Evolutionary conservation across 2,329 filamentous ascomycete genomes (phyloP).

Genomic region (Penicillium decumbens): DNA sequence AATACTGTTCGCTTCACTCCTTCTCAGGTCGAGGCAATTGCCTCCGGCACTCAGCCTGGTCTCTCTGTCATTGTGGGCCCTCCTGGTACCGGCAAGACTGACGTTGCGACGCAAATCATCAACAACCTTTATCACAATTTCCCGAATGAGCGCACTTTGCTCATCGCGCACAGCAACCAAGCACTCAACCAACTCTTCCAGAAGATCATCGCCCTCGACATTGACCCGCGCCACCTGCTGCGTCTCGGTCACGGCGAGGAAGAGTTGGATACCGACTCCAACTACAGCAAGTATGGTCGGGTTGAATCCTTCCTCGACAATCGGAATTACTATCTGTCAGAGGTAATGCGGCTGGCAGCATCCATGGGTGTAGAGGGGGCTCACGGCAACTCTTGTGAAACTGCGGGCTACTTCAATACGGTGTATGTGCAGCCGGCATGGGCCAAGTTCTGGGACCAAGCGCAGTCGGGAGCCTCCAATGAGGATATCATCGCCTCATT

Average conservation of each 20-base stretch:
- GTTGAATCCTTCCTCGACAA: conserved; percentile 95
- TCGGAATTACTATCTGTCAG: conserved; percentile 68
- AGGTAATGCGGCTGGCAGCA: conserved; percentile 79
- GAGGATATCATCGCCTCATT: conserved; percentile 68
- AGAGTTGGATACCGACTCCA: conserved; percentile 78
- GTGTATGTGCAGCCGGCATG: conserved; percentile 87
- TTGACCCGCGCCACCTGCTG: conserved; percentile 88
- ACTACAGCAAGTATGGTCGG: conserved; percentile 88
- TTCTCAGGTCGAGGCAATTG: conserved; percentile 84
- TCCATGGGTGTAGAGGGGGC: conserved; percentile 84
- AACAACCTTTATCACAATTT: conserved; percentile 99
- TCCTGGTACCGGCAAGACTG: conserved; percentile 97
- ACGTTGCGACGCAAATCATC: conserved; percentile 97
- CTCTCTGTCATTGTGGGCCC: conserved; percentile 91
- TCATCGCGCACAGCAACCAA: conserved; percentile 96
- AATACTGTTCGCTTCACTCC: conserved; percentile 87
- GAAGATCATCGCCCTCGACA: conserved; percentile 94
- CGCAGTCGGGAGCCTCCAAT: conserved; percentile 52
- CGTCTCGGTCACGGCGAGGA: conserved; percentile 93
- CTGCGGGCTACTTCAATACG: conserved; percentile 90
- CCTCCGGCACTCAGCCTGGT: conserved; percentile 89
- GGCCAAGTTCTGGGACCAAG: conserved; percentile 71
- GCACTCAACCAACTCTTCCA: conserved; percentile 96
- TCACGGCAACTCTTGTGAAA: conserved; percentile 95
- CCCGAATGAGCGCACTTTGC: conserved; percentile 80